Percentiles rank a stretch among this genome's conserved stretches.
phyloP scores from a whole-genome alignment of 1,284 basidiomycete species.

The Ustilago tritici region DNA sequence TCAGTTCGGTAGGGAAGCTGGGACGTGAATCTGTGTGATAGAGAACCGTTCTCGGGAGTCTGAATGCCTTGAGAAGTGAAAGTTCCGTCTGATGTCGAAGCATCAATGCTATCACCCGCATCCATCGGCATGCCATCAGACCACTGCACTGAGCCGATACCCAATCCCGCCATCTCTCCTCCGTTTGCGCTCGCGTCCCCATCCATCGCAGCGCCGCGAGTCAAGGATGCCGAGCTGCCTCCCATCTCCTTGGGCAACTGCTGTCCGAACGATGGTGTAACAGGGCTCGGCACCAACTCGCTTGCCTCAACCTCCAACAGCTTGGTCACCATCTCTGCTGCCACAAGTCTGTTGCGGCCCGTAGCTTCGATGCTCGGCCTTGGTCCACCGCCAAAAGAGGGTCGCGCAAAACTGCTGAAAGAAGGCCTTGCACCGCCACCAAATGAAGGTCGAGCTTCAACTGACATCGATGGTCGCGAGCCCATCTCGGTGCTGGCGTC shows the following conservation, averaged over 20 bases:
- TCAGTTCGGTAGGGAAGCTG: slow-evolving; percentile 15
- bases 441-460: slow-evolving; percentile 29
- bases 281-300: slow-evolving; percentile 25
- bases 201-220: not conserved
- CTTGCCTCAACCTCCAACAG: slow-evolving; percentile 24
- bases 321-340: slow-evolving; percentile 24
- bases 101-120: slow-evolving; percentile 23
- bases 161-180: slow-evolving; percentile 25
- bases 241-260: slow-evolving; percentile 16
- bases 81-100: slow-evolving; percentile 32
- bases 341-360: slow-evolving; percentile 12
- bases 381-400: slow-evolving; percentile 15
- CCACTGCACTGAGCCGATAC: slow-evolving; percentile 30
- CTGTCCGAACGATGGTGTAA: slow-evolving; percentile 22
- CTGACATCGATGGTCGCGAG: slow-evolving; percentile 31
- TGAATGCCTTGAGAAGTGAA: slow-evolving; percentile 29
- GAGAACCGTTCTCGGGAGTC: slow-evolving; percentile 28
- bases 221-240: slow-evolving; percentile 13
- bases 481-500: not conserved
- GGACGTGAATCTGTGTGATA: slow-evolving; percentile 22
- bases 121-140: slow-evolving; percentile 24
- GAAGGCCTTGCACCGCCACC: slow-evolving; percentile 27
- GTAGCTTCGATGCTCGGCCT: slow-evolving; percentile 30
- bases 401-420: slow-evolving; percentile 20
- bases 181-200: slow-evolving; percentile 2